These are phyloP conservation scores for Verticillium tricorpus DNA, from an alignment of 2,329 filamentous ascomycete species.

Conservation along the genomic window DNA sequence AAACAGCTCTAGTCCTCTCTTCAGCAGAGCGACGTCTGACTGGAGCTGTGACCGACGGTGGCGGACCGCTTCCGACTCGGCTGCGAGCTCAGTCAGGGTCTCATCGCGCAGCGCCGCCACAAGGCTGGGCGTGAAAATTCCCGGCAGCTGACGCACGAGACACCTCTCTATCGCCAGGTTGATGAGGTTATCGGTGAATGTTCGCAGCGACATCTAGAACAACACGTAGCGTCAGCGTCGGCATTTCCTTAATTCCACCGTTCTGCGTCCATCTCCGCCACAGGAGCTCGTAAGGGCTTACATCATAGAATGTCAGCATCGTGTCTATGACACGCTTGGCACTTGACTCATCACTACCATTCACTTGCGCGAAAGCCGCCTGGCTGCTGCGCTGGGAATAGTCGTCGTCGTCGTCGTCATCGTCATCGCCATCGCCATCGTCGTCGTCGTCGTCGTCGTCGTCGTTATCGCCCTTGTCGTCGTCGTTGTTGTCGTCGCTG, in stretches of 20 bases:
- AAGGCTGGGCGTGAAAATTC: constrained; percentile 32
- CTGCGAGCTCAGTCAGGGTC: constrained; percentile 20
- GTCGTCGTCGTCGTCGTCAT: too few relatives aligned
- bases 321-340: constrained; percentile 37
- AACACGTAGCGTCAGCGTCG: not conserved
- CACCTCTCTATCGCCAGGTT: constrained; percentile 45
- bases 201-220: constrained; percentile 33
- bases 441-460: too few relatives aligned
- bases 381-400: too few relatives aligned
- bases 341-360: constrained; percentile 23
- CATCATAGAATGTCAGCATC: constrained; percentile 39
- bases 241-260: too few relatives aligned
- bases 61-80: constrained; percentile 23
- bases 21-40: constrained; percentile 11
- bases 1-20: constrained; percentile 14
- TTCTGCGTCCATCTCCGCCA: too few relatives aligned
- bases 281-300: constrained; percentile 12
- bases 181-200: constrained; percentile 42
- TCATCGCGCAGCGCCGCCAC: constrained; percentile 30
- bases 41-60: constrained; percentile 9
- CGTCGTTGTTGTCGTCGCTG: too few relatives aligned
- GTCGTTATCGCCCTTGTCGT: too few relatives aligned
- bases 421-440: not conserved
- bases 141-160: constrained; percentile 34
- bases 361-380: not conserved